A percentile compares a stretch with the other conserved stretches of the same genome.
phyloP scores from a whole-genome alignment of 345 rosid genomes.

The Lepidium didymum region DNA sequence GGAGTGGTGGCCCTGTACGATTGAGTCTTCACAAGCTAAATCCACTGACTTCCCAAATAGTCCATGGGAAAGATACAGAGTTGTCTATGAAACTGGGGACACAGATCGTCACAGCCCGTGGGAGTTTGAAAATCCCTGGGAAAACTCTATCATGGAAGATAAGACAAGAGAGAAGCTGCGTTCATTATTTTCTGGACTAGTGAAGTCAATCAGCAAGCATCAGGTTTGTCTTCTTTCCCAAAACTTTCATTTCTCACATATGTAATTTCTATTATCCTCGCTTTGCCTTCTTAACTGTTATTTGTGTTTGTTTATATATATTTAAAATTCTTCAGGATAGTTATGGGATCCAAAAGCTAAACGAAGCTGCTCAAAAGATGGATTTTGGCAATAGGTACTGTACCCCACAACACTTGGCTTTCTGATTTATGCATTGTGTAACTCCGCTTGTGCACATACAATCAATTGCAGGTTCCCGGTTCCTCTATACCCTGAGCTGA shows the following conservation, averaged over 20 bases:
- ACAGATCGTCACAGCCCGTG: slow-evolving; percentile 75
- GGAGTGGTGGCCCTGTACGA: slow-evolving; percentile 82
- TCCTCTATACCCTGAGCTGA: slow-evolving; percentile 66
- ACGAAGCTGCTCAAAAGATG: slow-evolving; percentile 65
- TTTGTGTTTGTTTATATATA: not conserved
- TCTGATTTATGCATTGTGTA: slow-evolving; percentile 6
- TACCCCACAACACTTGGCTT: not conserved
- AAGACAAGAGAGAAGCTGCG: slow-evolving; percentile 44
- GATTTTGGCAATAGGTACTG: slow-evolving; percentile 84
- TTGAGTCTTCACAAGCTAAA: slow-evolving; percentile 47
- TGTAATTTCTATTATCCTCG: not conserved
- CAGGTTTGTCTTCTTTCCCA: slow-evolving; percentile 41
- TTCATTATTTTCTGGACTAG: slow-evolving; percentile 49
- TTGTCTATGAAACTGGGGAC: slow-evolving; percentile 51
- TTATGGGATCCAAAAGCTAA: slow-evolving; percentile 69
- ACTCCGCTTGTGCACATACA: not conserved
- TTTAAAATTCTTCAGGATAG: slow-evolving; percentile 47
- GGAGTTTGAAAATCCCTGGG: slow-evolving; percentile 85
- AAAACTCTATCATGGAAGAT: slow-evolving; percentile 51
- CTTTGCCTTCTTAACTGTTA: not conserved
- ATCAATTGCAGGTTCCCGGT: slow-evolving; percentile 67
- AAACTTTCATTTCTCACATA: not conserved
- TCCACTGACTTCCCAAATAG: slow-evolving; percentile 71
- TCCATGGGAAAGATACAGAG: slow-evolving; percentile 84
- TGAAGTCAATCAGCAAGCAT: slow-evolving; percentile 43